Evolutionary conservation across 164 flowering plant species (phyloP), one percentile per base, ranked within the genome.

Genomic region (Stephania yunnanensis): DNA sequence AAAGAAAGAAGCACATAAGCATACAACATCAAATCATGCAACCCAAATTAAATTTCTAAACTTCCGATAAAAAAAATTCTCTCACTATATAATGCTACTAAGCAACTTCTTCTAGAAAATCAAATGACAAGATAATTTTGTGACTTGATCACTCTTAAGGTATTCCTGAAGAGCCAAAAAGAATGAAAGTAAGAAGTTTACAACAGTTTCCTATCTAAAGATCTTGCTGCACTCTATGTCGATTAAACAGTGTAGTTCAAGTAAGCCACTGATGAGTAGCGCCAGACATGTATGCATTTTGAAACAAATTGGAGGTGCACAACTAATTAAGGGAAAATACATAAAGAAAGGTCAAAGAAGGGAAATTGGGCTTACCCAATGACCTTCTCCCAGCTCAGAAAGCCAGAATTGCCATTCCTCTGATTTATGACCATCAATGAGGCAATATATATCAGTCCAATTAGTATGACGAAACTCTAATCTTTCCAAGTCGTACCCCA

Each of bases 401-500:
- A 89, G 86, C 84, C 87, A 90, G 86, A 92, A 94, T 79, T 77
- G 84, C 97, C 97, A 94, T 4, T 85, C 86, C 58, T 68, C 81
- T 72, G 77, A 76, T 30, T 72, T 74, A 74, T 82, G 69, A 45
- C 93, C 91, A 74, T 84, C 83, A 73, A 88, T 72, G 70, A 81
- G 81, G 52, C 85, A 85, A 79, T 36, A 77, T 74, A 94, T 91
- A 77, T 87, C 76, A 20, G 72, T 82, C 97, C 97, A 92, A 72
- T 78, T 68, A 52, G 74, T 81, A 74, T 91, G 96, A 75, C 80
- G 87, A 82, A 94, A 90, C 81, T 94, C 97, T 72, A 92, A 79
- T 70, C 80, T 81, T 44, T 87, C 86, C 81, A 92, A 78, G 31
- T 74, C 79, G 74, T 74, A 80, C 5, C 85, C 88, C 20, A 91